Evolutionary conservation across 2,329 filamentous ascomycete genomes (phyloP).

Genomic region (Leptodontidium sp.): DNA sequence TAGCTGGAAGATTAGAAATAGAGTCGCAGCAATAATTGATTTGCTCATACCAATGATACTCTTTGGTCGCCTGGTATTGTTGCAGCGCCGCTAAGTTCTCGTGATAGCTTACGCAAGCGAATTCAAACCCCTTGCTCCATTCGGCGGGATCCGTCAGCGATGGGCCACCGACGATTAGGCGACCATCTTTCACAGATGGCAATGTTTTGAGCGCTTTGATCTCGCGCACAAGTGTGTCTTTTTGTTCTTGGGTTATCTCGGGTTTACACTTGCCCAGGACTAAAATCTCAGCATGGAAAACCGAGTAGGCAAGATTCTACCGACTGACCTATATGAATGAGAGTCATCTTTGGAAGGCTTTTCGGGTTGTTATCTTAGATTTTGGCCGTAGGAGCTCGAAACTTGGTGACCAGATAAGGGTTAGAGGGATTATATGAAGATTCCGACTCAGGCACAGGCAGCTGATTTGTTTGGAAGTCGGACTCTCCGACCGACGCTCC

Average conservation of each 20-base stretch:
- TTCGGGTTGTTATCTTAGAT: neutral
- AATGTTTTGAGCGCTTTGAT: neutral
- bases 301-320: neutral
- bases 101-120: neutral
- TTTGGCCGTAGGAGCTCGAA: neutral
- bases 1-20: neutral
- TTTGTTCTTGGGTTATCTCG: neutral
- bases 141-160: neutral
- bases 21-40: neutral
- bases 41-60: neutral
- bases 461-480: no score
- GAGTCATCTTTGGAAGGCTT: neutral
- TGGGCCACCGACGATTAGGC: neutral
- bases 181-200: neutral
- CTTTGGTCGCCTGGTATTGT: neutral
- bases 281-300: neutral
- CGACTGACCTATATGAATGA: neutral
- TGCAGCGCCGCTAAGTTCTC: neutral
- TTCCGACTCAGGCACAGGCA: no score
- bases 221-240: neutral
- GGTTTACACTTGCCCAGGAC: neutral
- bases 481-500: neutral
- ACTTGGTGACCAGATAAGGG: neutral
- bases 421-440: no score
- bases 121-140: neutral